phyloP scores from a whole-genome alignment of 495 filamentous ascomycete genomes.

The Neurospora tetraspora region DNA sequence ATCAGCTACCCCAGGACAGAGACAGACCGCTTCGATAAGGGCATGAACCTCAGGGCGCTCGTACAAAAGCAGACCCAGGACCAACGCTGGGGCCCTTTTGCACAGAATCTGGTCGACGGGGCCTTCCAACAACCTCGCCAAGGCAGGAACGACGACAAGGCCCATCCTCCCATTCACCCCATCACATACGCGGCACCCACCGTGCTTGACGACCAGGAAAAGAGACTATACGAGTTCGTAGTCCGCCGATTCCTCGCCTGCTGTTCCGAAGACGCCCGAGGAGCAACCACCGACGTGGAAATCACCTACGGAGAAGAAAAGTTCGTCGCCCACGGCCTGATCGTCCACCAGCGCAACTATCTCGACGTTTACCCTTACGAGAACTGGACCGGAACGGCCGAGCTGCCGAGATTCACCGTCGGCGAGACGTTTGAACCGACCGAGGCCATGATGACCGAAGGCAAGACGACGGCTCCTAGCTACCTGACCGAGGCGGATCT shows the following conservation, averaged over 20 bases:
- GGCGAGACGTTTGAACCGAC: conserved; percentile 80
- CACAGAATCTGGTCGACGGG: conserved; percentile 66
- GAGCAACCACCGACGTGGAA: conserved; percentile 72
- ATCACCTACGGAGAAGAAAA: conserved; percentile 74
- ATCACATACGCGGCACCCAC: conserved; percentile 61
- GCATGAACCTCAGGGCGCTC: conserved; percentile 71
- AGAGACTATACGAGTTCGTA: conserved; percentile 84
- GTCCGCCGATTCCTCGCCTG: conserved; percentile 91
- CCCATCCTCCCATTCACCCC: conserved; percentile 94
- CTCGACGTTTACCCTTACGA: conserved; percentile 95
- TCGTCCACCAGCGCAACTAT: conserved; percentile 85
- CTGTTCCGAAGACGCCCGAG: conserved; percentile 89
- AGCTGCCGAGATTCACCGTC: conserved; percentile 65
- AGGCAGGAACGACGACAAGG: conserved; percentile 86
- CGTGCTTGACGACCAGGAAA: conserved; percentile 56
- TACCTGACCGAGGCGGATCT: conserved; percentile 93
- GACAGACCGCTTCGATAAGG: conserved; percentile 90
- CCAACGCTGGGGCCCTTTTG: conserved; percentile 69
- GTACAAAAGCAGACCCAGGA: conserved; percentile 77
- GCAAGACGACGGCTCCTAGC: conserved; percentile 71
- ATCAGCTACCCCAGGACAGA: conserved; percentile 97
- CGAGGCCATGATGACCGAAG: conserved; percentile 80
- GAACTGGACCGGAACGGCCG: conserved; percentile 80
- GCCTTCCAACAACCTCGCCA: conserved; percentile 72
- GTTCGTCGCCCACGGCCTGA: conserved; percentile 71